phyloP scores from a whole-genome alignment of 2,329 filamentous ascomycete species.

The Anisogramma anomala region DNA sequence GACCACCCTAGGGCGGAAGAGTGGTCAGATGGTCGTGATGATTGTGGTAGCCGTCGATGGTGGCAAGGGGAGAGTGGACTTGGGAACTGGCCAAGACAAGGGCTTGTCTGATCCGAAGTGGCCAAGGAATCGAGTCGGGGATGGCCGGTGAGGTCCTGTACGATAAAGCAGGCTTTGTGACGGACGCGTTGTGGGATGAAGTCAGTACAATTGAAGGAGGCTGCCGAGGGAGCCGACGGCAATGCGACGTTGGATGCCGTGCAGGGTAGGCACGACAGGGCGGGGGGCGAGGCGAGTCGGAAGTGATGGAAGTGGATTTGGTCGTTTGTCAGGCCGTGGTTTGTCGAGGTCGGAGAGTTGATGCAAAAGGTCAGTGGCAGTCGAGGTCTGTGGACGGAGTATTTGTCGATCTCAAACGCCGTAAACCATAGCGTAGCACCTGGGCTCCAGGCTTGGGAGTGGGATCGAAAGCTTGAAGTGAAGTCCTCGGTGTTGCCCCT shows the following conservation, averaged over 20 bases:
- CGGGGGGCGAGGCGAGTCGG: not conserved
- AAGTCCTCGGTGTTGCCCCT: not conserved
- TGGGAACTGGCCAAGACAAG: not conserved
- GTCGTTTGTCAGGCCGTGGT: not conserved
- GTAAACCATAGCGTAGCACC: slow-evolving; percentile 1
- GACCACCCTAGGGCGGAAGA: not conserved
- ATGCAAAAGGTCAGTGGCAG: not conserved
- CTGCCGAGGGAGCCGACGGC: not conserved
- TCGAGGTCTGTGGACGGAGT: not conserved
- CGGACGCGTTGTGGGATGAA: slow-evolving; percentile 1
- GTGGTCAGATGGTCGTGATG: not conserved
- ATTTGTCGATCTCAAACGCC: not conserved
- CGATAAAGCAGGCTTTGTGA: not conserved
- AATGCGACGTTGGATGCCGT: not conserved
- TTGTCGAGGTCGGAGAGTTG: not conserved
- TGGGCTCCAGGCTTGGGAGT: not conserved
- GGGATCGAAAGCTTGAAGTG: too few species aligned
- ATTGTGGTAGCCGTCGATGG: not conserved
- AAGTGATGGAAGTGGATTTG: not conserved
- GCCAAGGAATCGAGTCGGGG: not conserved
- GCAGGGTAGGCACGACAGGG: not conserved
- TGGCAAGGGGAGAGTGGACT: not conserved
- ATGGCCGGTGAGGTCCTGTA: not conserved
- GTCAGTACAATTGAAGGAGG: not conserved
- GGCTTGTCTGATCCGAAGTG: not conserved